phyloP scores from a whole-genome alignment of 495 filamentous ascomycete species.

The Penicillium samsonianum region DNA sequence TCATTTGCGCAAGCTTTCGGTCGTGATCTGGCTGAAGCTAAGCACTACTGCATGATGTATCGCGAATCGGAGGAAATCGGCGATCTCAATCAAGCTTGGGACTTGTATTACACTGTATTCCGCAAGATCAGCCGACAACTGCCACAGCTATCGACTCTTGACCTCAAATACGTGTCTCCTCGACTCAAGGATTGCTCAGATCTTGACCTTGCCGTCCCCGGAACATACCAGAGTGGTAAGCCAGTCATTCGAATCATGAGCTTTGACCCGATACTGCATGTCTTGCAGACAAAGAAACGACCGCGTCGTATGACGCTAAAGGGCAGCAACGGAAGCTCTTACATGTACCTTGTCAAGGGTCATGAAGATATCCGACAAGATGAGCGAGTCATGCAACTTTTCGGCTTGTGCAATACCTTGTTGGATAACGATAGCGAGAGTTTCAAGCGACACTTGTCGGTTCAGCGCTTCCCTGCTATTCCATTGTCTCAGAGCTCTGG shows the following conservation, averaged over 20 bases:
- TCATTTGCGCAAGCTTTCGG: constrained; percentile 98
- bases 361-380: constrained; percentile 99
- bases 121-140: constrained; percentile 92
- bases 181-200: constrained; percentile 79
- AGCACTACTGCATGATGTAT: constrained; percentile 94
- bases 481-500: constrained; percentile 95
- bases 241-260: constrained; percentile 82
- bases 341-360: constrained; percentile 89
- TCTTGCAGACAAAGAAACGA: constrained; percentile 95
- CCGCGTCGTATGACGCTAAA: constrained; percentile 85
- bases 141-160: constrained; percentile 86
- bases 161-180: constrained; percentile 94
- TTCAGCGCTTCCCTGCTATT: constrained; percentile 92
- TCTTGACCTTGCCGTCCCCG: constrained; percentile 88
- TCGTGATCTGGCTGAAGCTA: constrained; percentile 88
- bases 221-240: constrained; percentile 88
- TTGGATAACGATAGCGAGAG: constrained; percentile 89
- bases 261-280: constrained; percentile 84
- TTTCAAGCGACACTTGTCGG: constrained; percentile 94
- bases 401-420: constrained; percentile 93
- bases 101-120: constrained; percentile 97
- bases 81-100: constrained; percentile 97
- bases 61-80: constrained; percentile 81
- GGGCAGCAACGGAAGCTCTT: constrained; percentile 82
- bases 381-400: constrained; percentile 98